phyloP scores from a whole-genome alignment of 2,329 filamentous ascomycete genomes.

The Fusarium nygamai region DNA sequence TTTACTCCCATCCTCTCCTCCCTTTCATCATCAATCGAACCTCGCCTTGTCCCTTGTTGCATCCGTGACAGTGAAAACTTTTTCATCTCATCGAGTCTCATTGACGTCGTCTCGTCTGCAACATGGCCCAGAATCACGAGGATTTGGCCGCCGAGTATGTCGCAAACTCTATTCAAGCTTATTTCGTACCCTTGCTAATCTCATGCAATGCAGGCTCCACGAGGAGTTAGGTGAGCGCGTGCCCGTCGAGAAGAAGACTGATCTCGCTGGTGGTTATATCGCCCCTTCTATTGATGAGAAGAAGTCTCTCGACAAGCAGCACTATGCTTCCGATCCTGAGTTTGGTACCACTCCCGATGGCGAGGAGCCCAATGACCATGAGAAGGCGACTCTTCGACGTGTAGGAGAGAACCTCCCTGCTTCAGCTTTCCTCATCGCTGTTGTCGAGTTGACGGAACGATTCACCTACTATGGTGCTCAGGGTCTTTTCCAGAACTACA shows the following conservation, averaged over 20 bases:
- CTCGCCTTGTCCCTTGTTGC: background rate
- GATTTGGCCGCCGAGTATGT: constrained; percentile 48
- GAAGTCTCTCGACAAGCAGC: constrained; percentile 37
- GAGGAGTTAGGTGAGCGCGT: constrained; percentile 42
- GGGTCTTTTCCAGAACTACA: constrained; percentile 67
- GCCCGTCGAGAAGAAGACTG: constrained; percentile 34
- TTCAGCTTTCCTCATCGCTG: constrained; percentile 65
- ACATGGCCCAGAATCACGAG: constrained; percentile 49
- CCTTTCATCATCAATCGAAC: background rate
- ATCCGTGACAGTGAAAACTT: constrained; percentile 15
- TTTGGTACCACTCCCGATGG: constrained; percentile 53
- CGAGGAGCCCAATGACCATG: constrained; percentile 62
- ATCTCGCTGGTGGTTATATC: constrained; percentile 41
- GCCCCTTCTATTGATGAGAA: constrained; percentile 39
- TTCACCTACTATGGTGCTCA: constrained; percentile 67
- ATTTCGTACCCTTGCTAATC: constrained; percentile 15
- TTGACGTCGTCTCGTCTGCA: background rate
- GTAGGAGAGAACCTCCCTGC: constrained; percentile 64
- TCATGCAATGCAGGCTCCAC: constrained; percentile 39
- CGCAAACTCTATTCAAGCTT: constrained; percentile 8
- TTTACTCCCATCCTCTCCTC: constrained; percentile 10
- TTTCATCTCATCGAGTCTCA: background rate
- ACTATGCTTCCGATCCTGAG: constrained; percentile 40
- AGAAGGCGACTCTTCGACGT: constrained; percentile 61
- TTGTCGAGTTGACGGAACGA: constrained; percentile 66